phyloP scores from a whole-genome alignment of 805 yeast species.

The Ogataea neopini region DNA sequence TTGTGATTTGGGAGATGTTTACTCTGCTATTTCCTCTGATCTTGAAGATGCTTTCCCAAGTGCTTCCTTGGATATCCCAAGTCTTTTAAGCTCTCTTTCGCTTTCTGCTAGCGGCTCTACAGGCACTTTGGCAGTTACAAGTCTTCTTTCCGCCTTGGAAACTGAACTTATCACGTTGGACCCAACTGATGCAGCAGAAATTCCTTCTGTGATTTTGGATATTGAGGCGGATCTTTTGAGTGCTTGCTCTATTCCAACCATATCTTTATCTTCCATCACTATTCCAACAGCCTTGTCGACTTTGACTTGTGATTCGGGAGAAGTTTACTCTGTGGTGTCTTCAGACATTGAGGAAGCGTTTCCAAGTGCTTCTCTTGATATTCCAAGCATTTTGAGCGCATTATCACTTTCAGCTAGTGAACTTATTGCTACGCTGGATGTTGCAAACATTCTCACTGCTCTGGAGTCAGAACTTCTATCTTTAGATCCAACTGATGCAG shows the following conservation, averaged over 20 bases:
- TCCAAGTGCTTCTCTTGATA: not conserved
- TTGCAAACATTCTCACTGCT: not conserved
- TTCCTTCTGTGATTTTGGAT: not conserved
- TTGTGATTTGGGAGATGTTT: not conserved
- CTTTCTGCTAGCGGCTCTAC: not conserved
- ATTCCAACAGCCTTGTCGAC: not conserved
- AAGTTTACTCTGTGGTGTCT: not conserved
- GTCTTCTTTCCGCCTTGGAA: not conserved
- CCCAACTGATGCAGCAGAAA: not conserved
- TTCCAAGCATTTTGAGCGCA: not conserved
- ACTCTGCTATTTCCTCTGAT: not conserved
- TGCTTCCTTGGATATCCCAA: not conserved
- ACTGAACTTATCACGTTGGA: not conserved
- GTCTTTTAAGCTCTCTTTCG: no score
- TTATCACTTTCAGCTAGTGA: not conserved
- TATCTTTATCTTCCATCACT: not conserved
- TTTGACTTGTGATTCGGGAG: not conserved
- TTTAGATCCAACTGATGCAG: not conserved
- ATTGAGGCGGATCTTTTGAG: not conserved
- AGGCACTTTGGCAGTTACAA: not conserved
- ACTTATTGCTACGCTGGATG: not conserved
- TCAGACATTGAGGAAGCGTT: not conserved
- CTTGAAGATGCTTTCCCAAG: not conserved
- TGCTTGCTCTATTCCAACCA: not conserved
- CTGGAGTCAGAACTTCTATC: not conserved